Percentiles rank a stretch among this genome's conserved stretches.
phyloP scores from a whole-genome alignment of 2,329 filamentous ascomycete genomes.

The Septoria petroselini region DNA sequence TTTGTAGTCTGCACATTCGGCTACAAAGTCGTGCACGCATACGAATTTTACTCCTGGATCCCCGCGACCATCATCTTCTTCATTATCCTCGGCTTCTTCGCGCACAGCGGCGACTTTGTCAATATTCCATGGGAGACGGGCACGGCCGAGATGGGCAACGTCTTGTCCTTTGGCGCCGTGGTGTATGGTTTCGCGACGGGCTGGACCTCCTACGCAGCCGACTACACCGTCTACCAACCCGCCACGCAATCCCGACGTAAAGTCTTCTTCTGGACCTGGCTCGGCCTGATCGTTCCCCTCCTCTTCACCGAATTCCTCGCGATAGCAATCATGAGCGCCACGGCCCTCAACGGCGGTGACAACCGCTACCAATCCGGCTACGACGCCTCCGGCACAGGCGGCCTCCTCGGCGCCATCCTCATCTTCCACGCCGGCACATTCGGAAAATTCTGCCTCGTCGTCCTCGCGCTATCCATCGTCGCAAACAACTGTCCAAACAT shows the following conservation, averaged over 20 bases:
- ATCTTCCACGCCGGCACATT: constrained; percentile 63
- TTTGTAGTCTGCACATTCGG: constrained; percentile 70
- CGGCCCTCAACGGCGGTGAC: constrained; percentile 51
- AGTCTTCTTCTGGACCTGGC: constrained; percentile 67
- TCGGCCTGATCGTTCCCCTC: constrained; percentile 67
- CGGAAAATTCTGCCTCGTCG: constrained; percentile 63
- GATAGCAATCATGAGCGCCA: constrained; percentile 66
- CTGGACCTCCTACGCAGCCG: constrained; percentile 72
- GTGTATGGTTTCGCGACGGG: constrained; percentile 68
- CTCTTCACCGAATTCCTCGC: constrained; percentile 73
- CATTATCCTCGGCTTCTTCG: constrained; percentile 66
- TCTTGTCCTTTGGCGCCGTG: constrained; percentile 64
- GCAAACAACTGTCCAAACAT: constrained; percentile 49
- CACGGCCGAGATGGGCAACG: constrained; percentile 56
- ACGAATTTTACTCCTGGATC: constrained; percentile 73
- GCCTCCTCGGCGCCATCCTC: constrained; percentile 64
- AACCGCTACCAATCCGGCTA: constrained; percentile 59
- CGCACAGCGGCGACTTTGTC: constrained; percentile 62
- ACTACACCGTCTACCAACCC: constrained; percentile 79
- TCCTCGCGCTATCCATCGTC: constrained; percentile 46
- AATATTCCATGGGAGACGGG: constrained; percentile 60
- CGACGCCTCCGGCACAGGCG: constrained; percentile 58
- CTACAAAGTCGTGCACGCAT: constrained; percentile 71
- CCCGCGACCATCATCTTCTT: constrained; percentile 71
- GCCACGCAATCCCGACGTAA: constrained; percentile 56